A percentile compares a stretch with the other conserved stretches of the same genome.
Evolutionary conservation across 768 basidiomycete species (phyloP).

Genomic region (Pulveroboletus sp.): DNA sequence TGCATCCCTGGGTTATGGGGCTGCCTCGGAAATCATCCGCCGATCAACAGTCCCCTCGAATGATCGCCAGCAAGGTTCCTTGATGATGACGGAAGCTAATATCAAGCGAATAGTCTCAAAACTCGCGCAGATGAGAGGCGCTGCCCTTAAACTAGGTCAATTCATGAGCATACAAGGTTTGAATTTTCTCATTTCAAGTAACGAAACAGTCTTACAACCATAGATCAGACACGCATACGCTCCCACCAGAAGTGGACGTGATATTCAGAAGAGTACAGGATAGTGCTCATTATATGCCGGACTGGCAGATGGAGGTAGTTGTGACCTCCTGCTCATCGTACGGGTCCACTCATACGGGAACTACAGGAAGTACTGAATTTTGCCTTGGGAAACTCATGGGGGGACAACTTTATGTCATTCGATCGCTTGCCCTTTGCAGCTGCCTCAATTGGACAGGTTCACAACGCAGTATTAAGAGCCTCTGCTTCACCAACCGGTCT

Average conservation of each 20-base stretch:
- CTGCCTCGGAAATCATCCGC: conserved; percentile 80
- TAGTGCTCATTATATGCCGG: conserved; percentile 97
- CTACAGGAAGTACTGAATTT: conserved; percentile 60
- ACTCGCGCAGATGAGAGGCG: conserved; percentile 93
- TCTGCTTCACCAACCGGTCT: conserved; percentile 48
- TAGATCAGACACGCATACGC: conserved; percentile 71
- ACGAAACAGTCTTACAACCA: not conserved
- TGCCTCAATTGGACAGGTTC: conserved; percentile 97
- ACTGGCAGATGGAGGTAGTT: conserved; percentile 93
- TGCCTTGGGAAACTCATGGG: conserved; percentile 78
- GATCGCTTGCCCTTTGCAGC: conserved; percentile 88
- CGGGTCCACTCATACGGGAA: not conserved
- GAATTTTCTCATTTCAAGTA: not conserved
- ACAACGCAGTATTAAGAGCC: conserved; percentile 60
- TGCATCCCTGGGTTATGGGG: conserved; percentile 83
- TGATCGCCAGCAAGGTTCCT: conserved; percentile 36
- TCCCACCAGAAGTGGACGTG: conserved; percentile 83
- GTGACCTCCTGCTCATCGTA: not conserved
- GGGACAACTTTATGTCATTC: conserved; percentile 64
- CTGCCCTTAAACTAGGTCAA: conserved; percentile 93
- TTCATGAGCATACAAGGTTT: conserved; percentile 94
- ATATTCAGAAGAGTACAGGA: conserved; percentile 91
- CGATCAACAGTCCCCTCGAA: conserved; percentile 47
- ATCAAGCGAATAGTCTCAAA: conserved; percentile 86
- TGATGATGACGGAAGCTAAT: conserved; percentile 91